phyloP scores from a whole-genome alignment of 768 basidiomycete species.

The Candolleomyces eurysporus region DNA sequence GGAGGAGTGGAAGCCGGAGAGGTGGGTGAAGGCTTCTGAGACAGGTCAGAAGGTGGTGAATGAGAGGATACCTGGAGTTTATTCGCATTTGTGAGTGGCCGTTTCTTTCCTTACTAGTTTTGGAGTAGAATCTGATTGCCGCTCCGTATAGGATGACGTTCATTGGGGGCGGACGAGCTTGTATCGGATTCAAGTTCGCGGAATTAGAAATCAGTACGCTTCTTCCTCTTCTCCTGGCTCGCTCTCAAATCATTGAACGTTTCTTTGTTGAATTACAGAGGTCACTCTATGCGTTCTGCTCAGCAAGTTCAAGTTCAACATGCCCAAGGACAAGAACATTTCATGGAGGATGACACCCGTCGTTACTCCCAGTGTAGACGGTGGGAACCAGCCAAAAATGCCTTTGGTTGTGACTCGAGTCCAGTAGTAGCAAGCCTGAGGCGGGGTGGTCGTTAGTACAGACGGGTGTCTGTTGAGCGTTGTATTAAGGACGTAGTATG shows the following conservation, averaged over 20 bases:
- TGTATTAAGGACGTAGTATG: no score
- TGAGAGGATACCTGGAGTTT: constrained; percentile 43
- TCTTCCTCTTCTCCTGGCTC: no score
- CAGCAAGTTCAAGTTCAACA: constrained; percentile 7
- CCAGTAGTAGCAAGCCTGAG: no score
- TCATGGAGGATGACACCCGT: not conserved
- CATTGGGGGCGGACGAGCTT: constrained; percentile 19
- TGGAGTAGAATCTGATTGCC: not conserved
- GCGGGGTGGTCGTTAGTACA: no score
- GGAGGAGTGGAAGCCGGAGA: constrained; percentile 50
- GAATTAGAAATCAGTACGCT: constrained; percentile 16
- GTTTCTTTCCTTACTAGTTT: not conserved
- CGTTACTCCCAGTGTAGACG: not conserved
- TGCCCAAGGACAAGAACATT: not conserved
- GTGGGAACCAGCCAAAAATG: no score
- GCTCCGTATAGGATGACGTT: constrained; percentile 20
- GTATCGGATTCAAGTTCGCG: constrained; percentile 20
- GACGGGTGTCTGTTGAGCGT: no score
- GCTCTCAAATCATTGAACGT: constrained; percentile 26
- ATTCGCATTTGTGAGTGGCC: constrained; percentile 38
- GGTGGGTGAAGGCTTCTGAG: constrained; percentile 41
- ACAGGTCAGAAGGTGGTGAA: constrained; percentile 19
- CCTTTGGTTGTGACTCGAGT: no score
- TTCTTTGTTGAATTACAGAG: constrained; percentile 3
- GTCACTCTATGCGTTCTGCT: constrained; percentile 9